Evolutionary conservation across 2,329 filamentous ascomycete genomes (phyloP), one percentile per base, ranked within the genome.

Genomic region (Parascedosporium putredinis): DNA sequence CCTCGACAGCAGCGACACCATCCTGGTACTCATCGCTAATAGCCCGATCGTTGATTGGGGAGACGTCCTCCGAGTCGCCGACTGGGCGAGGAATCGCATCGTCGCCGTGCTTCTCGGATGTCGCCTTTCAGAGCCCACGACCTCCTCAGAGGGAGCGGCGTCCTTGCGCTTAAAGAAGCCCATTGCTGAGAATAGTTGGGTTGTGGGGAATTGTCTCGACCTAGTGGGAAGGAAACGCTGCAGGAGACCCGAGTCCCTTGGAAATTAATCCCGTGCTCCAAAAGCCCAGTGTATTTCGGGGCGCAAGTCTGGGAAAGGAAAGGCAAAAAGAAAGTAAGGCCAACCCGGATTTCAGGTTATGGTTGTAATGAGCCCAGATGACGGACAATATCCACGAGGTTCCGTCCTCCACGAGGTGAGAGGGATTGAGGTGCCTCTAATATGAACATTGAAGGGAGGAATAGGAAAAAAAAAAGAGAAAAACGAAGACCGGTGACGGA

Each of bases 1-100:
- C 67, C 52, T 73, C 64, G 33, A 70, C 64, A 33, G 64, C 58
- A 49, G 63, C 61, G 31, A 70, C 66, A 49, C 68, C 66, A 18
- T 59, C 53, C 55, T 68, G 60, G 23, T 57, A 57, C 20, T 57
- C 52, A 18, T 51, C 43, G 38, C 57, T 51, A 31, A 42, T 42
- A 20, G 14, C 18, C 20, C 23, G 20, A 8, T 20, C 20, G 12
- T 42, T 10, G 4, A 18, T 18, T 14, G 18, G 6, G 23, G 38
- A 42, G 9, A 12, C n/a, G 16, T 42, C 38, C 7, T 42, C n/a
- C 20, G 38, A 23, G 10, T 10, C 38, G 23, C 14, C 38, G 20
- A 42, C 38, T 16, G 20, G 7, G 20, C 38, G 38, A 12, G 38
- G 38, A 12, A 20, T 2, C n/a, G 12, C 2, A 3, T 18, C 38